A percentile compares a stretch with the other conserved stretches of the same genome.
Evolutionary conservation across 2,329 filamentous ascomycete species (phyloP).

Genomic region (Tolypocladium album): DNA sequence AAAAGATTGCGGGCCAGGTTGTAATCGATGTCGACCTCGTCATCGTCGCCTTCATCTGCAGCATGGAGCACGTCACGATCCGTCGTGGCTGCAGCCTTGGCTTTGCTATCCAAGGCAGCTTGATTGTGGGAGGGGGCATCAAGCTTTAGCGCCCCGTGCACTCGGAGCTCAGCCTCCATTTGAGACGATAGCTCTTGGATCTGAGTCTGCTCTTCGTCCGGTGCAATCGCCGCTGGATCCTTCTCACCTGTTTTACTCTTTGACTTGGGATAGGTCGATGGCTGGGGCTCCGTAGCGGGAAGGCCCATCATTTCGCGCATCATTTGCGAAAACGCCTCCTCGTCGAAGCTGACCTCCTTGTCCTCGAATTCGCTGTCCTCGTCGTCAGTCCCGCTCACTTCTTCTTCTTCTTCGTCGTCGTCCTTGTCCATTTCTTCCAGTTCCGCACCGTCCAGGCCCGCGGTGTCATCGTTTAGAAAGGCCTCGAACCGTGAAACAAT

Average conservation of each 20-base stretch:
- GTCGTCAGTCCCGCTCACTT: conserved; percentile 38
- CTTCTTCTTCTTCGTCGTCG: conserved; percentile 35
- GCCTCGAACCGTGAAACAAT: conserved; percentile 91
- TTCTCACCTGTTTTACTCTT: not conserved
- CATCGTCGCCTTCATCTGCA: conserved; percentile 38
- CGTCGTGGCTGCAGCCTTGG: conserved; percentile 3
- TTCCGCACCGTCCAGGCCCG: conserved; percentile 69
- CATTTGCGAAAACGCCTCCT: conserved; percentile 73
- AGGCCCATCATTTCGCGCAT: conserved; percentile 89
- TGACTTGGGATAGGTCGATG: not conserved
- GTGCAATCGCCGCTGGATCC: not conserved
- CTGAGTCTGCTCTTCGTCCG: conserved; percentile 44
- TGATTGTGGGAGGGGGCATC: conserved; percentile 24
- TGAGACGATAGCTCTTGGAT: conserved; percentile 55
- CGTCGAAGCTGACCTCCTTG: conserved; percentile 69
- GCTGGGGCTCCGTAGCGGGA: conserved; percentile 16
- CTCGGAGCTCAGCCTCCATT: conserved; percentile 58
- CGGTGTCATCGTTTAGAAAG: conserved; percentile 78
- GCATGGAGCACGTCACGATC: conserved; percentile 27
- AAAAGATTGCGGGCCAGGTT: conserved; percentile 84
- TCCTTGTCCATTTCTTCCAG: conserved; percentile 59
- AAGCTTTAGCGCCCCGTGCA: conserved; percentile 23
- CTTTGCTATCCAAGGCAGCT: conserved; percentile 4
- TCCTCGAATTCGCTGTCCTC: conserved; percentile 57
- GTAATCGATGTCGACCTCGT: conserved; percentile 68